Conservation (phyloP, 768 basidiomycete species). For the Phaeotremella skinneri region DNA sequence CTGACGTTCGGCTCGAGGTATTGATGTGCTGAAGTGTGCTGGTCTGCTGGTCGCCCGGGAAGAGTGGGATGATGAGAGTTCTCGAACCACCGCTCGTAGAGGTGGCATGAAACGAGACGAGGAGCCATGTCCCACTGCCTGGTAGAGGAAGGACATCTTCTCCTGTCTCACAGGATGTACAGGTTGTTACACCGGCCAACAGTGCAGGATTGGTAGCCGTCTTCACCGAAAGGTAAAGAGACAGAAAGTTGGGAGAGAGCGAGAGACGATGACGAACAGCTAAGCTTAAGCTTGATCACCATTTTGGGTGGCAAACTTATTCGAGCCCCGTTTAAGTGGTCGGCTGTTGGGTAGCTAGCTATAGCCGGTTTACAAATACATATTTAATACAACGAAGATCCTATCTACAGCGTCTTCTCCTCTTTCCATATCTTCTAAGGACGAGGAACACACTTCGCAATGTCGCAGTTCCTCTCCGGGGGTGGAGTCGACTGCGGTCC, state of each 20-base stretch:
- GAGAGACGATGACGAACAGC: neutral
- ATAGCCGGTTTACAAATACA: no score
- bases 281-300: no score
- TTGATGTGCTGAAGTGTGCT: neutral
- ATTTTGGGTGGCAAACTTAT: neutral
- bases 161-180: no score
- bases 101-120: neutral
- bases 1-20: slow-evolving; percentile 13
- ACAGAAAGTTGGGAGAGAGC: neutral
- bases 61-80: no score
- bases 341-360: neutral
- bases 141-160: neutral
- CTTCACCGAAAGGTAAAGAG: neutral
- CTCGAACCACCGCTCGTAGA: neutral
- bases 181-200: no score
- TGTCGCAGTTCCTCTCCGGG: slow-evolving; percentile 38
- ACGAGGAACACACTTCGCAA: neutral
- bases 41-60: neutral
- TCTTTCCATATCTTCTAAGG: no score
- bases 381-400: no score
- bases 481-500: slow-evolving; percentile 40
- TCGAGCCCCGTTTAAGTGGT: neutral
- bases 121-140: neutral
- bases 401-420: no score
- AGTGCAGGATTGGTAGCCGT: neutral